These are phyloP conservation scores for Tricladium varicosporioides DNA, from an alignment of 2,329 filamentous ascomycete genomes.

Conservation along the genomic window DNA sequence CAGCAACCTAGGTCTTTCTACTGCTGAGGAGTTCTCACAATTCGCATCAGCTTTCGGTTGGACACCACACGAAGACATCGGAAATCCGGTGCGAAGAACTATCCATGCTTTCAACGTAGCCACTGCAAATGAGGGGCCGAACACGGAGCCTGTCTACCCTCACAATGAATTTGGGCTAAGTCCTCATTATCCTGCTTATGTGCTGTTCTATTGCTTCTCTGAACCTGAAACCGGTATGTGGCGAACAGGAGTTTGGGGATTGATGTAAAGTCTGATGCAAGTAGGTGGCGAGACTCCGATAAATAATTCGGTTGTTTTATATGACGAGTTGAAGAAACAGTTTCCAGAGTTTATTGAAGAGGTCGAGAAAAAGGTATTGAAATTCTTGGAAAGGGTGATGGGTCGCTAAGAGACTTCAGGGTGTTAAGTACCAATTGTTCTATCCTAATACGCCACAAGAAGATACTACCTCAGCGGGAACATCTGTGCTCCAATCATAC, in stretches of 20 bases:
- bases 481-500: not conserved
- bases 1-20: slow-evolving; percentile 43
- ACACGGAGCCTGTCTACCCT: slow-evolving; percentile 47
- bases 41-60: slow-evolving; percentile 50
- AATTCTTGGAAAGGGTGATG: not conserved
- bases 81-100: slow-evolving; percentile 47
- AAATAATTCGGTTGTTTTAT: not conserved
- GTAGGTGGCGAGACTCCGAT: not conserved
- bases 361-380: not conserved
- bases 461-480: not conserved
- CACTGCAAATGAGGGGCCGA: slow-evolving; percentile 48
- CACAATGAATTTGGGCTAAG: slow-evolving; percentile 52
- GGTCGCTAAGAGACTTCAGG: not conserved
- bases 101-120: slow-evolving; percentile 43
- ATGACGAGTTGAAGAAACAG: not conserved
- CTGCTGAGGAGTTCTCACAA: slow-evolving; percentile 45
- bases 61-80: slow-evolving; percentile 48
- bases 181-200: slow-evolving; percentile 49
- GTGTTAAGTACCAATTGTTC: not conserved
- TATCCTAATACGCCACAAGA: not conserved
- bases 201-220: slow-evolving; percentile 44
- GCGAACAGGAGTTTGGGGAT: not conserved
- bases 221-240: not conserved
- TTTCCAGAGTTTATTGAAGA: not conserved
- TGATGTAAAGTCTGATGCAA: not conserved